Percentiles rank a stretch among this genome's conserved stretches.
Conservation (phyloP, 2,329 filamentous ascomycete genomes). For the Didymella lethalis region DNA sequence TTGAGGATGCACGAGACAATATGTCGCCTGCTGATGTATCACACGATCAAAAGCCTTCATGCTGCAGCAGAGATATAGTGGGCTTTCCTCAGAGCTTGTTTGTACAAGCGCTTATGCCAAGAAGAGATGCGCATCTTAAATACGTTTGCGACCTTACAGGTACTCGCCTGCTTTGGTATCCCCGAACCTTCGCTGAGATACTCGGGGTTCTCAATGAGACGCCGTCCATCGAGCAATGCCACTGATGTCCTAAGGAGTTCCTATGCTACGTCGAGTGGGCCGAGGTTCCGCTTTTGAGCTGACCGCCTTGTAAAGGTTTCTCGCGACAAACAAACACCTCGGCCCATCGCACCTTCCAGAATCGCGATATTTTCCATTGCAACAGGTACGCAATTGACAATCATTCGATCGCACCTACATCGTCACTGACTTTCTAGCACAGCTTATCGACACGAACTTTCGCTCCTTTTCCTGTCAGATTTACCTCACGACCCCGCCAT, state of each 20-base stretch:
- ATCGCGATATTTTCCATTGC: neutral
- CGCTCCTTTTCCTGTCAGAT: neutral
- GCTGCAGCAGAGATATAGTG: neutral
- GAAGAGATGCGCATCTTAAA: neutral
- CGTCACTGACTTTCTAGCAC: neutral
- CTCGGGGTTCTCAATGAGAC: neutral
- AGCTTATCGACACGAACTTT: neutral
- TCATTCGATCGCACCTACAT: neutral
- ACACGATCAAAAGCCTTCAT: neutral
- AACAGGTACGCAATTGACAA: neutral
- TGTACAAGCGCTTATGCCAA: neutral
- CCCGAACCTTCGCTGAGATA: neutral
- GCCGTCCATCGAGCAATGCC: neutral
- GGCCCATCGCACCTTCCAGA: slow-evolving; percentile 10
- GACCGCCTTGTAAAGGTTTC: neutral
- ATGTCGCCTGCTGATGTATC: neutral
- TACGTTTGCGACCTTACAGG: neutral
- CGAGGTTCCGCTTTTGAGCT: neutral
- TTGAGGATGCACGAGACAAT: neutral
- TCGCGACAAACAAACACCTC: neutral
- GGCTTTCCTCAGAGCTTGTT: neutral
- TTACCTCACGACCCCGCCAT: slow-evolving; percentile 3
- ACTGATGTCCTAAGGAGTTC: neutral
- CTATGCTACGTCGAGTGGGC: neutral
- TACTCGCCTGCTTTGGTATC: neutral